Evolutionary conservation across 352 stramenopile species (phyloP).

Genomic region (Globisporangium uncinulatum): DNA sequence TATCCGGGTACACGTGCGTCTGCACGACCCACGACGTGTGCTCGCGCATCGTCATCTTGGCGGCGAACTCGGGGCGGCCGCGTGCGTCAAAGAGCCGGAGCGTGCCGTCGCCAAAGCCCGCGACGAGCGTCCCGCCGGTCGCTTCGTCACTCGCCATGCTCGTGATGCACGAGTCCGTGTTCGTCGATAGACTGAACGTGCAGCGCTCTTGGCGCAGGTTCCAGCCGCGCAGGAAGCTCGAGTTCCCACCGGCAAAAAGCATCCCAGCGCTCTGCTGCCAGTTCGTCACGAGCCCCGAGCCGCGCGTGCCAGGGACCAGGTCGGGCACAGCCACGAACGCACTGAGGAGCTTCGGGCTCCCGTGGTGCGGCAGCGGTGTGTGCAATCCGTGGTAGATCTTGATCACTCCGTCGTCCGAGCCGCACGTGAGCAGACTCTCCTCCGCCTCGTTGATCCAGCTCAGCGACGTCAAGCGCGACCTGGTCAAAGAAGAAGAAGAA

Average conservation of each 20-base stretch:
- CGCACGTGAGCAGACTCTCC: constrained; percentile 92
- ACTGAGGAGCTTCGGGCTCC: constrained; percentile 79
- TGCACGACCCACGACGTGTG: constrained; percentile 96
- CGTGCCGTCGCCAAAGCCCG: constrained; percentile 91
- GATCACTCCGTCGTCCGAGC: constrained; percentile 95
- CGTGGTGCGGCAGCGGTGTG: constrained; percentile 30
- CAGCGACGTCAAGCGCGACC: constrained; percentile 90
- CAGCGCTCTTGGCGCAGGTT: constrained; percentile 92
- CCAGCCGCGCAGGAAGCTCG: constrained; percentile 90
- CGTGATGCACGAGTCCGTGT: constrained; percentile 89
- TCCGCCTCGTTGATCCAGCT: constrained; percentile 96
- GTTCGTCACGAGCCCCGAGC: constrained; percentile 94
- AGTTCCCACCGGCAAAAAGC: constrained; percentile 93
- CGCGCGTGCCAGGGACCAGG: constrained; percentile 84
- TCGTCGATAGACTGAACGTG: constrained; percentile 73
- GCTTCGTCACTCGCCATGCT: constrained; percentile 77
- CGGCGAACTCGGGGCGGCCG: constrained; percentile 59
- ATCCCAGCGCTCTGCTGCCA: constrained; percentile 92
- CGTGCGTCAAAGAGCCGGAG: constrained; percentile 94
- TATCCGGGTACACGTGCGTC: constrained; percentile 68
- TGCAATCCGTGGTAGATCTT: constrained; percentile 92
- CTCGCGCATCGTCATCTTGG: constrained; percentile 80
- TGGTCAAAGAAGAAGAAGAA: constrained; percentile 11
- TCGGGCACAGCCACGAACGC: constrained; percentile 93
- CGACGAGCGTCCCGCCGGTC: constrained; percentile 81